Evolutionary conservation across 352 stramenopile species (phyloP), one percentile per base, ranked within the genome.

Genomic region (Phytophthora litchii): DNA sequence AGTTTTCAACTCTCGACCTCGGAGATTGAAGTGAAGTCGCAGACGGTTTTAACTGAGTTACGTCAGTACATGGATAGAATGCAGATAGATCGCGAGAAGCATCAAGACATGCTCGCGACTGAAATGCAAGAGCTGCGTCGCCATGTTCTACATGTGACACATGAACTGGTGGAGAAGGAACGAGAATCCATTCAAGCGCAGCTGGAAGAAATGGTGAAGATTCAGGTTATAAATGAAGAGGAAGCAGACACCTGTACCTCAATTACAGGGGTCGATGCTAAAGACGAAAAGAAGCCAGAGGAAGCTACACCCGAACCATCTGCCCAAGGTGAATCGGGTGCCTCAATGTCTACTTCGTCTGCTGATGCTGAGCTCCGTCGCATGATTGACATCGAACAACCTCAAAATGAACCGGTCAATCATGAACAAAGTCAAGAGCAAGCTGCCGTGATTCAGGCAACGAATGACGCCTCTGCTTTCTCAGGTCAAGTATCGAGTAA

Each of bases 101-200:
- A 91, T 54, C 78, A 89, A 43, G 36, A 78, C n/a, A 75, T 78
- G 54, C 78, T 91, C 56, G 48, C 76, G 9, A 70, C 56, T n/a
- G 80, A 91, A 55, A 91, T 91, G 80, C 70, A 80, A 64, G 60
- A 78, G 29, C 46, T 91, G 32, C 74, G 80, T 19, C 49, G 53
- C 3, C 74, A 83, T n/a, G 73, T 89, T 40, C 51, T 84, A 13
- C 49, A 59, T 12, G 63, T 78, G 35, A 88, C 79, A 19, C 68
- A 74, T 27, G 78, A 89, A 37, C 59, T 89, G 53, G 71, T 88
- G 7, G 67, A 76, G 46, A 71, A 85, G 32, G 78, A 91, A 51
- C 78, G 72, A 7, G 49, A 75, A 34, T 70, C 71, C 17, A 80
- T 89, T 42, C 77, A 78, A 17, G 43, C 65, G 23, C 67, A 70